phyloP scores from a whole-genome alignment of 1,284 basidiomycete genomes.

The Leccinum subatratum region DNA sequence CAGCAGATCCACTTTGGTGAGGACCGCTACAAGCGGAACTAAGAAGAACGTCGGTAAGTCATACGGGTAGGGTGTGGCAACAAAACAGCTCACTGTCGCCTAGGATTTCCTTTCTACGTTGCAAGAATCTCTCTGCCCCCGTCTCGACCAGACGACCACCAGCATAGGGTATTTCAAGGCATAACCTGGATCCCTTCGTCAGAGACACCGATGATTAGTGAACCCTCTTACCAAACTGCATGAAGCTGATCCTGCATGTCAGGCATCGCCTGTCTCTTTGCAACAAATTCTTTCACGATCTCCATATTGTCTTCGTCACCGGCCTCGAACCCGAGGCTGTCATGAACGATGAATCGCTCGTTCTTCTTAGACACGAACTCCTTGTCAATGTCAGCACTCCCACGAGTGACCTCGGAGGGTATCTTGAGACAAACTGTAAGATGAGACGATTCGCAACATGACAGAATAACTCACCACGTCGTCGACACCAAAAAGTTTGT shows the following conservation, averaged over 20 bases:
- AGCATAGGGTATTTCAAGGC: neutral
- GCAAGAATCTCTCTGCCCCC: neutral
- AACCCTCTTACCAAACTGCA: slow-evolving; percentile 15
- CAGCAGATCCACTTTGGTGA: neutral
- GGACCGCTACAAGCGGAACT: neutral
- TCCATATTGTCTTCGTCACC: neutral
- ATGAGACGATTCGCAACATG: neutral
- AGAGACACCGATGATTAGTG: neutral
- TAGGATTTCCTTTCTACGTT: neutral
- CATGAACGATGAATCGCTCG: slow-evolving; percentile 16
- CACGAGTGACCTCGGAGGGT: neutral
- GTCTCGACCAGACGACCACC: neutral
- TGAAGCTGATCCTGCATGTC: slow-evolving; percentile 16
- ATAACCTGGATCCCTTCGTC: neutral
- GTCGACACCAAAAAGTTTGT: neutral
- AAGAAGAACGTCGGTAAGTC: neutral
- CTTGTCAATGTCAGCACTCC: neutral
- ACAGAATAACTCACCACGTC: neutral
- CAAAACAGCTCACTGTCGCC: neutral
- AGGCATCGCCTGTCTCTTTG: slow-evolving; percentile 10
- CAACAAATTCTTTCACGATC: neutral
- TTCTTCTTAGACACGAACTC: slow-evolving; percentile 1
- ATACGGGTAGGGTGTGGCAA: neutral
- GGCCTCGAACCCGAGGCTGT: neutral
- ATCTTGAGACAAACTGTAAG: neutral